These are phyloP conservation scores for Globisporangium recalcitrans DNA, from an alignment of 352 stramenopile genomes.

Conservation along the genomic window DNA sequence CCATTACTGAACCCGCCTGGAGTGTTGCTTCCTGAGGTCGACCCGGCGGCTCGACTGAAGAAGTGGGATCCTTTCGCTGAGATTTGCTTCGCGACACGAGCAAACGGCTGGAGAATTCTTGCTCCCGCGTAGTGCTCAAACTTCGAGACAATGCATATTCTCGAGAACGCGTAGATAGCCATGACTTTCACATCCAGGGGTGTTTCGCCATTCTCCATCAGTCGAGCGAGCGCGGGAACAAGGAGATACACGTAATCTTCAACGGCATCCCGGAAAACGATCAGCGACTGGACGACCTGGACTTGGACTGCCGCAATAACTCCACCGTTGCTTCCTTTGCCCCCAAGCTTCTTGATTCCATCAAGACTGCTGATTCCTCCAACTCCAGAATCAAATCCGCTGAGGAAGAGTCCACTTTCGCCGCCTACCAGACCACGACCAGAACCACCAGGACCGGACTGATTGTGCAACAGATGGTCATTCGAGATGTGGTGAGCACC, in stretches of 20 bases:
- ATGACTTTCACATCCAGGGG: conserved; percentile 73
- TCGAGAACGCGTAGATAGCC: conserved; percentile 60
- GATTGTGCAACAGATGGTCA: conserved; percentile 4
- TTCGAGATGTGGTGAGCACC: conserved; percentile 17
- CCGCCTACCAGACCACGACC: background rate
- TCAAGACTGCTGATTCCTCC: conserved; percentile 15
- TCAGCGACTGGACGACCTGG: conserved; percentile 84
- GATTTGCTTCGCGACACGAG: conserved; percentile 71
- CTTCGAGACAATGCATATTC: conserved; percentile 57
- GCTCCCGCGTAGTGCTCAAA: conserved; percentile 81
- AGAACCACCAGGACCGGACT: background rate
- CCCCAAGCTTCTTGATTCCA: conserved; percentile 18
- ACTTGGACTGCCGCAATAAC: conserved; percentile 53
- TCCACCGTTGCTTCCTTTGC: conserved; percentile 17
- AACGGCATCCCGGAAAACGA: conserved; percentile 89
- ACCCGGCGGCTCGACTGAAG: conserved; percentile 50
- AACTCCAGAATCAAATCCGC: conserved; percentile 20
- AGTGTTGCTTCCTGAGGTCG: conserved; percentile 9
- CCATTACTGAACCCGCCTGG: conserved; percentile 7
- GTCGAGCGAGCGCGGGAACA: conserved; percentile 89
- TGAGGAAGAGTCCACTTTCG: conserved; percentile 15
- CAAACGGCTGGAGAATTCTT: conserved; percentile 60
- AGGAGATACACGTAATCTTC: conserved; percentile 94
- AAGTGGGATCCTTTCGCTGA: conserved; percentile 57
- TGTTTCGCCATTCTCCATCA: conserved; percentile 90